These are phyloP conservation scores for Russula brevipes DNA, from an alignment of 768 basidiomycete genomes.

Conservation along the genomic window DNA sequence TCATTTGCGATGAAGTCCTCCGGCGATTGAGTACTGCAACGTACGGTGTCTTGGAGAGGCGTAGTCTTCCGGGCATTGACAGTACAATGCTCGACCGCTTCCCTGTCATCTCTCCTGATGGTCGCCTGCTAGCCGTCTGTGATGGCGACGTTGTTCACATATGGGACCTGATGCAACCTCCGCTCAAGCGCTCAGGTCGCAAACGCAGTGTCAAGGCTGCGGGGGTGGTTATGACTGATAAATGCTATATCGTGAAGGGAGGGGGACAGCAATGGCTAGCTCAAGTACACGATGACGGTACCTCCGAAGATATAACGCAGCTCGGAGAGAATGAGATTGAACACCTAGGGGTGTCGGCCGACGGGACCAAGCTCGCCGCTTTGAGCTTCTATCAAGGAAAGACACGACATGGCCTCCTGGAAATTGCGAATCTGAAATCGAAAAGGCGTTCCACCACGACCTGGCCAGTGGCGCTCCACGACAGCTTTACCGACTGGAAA, in stretches of 20 bases:
- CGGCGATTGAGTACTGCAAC: slow-evolving; percentile 1
- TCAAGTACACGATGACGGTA: slow-evolving; percentile 9
- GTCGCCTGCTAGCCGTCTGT: slow-evolving; percentile 12
- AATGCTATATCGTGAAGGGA: slow-evolving; percentile 12
- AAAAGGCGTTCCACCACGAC: slow-evolving; percentile 4
- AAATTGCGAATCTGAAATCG: slow-evolving; percentile 13
- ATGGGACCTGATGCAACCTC: slow-evolving; percentile 11
- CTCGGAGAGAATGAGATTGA: slow-evolving; percentile 9
- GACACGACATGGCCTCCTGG: slow-evolving; percentile 5
- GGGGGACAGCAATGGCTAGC: slow-evolving; percentile 8
- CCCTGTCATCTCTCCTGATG: slow-evolving; percentile 12
- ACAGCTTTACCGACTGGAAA: slow-evolving; percentile 16
- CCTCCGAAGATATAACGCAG: slow-evolving; percentile 11
- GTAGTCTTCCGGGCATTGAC: slow-evolving; percentile 1
- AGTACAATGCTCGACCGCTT: slow-evolving; percentile 12
- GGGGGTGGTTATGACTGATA: slow-evolving; percentile 3
- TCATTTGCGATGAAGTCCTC: slow-evolving; percentile 11
- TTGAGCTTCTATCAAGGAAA: slow-evolving; percentile 15
- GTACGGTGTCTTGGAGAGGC: not conserved
- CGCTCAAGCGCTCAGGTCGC: not conserved
- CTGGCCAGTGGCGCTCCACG: slow-evolving; percentile 17
- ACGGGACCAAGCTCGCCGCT: slow-evolving; percentile 3
- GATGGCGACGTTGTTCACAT: slow-evolving; percentile 12
- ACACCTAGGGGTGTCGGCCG: slow-evolving; percentile 4
- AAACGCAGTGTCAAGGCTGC: slow-evolving; percentile 3